These are phyloP conservation scores for Albifimbria verrucaria DNA, from an alignment of 2,329 filamentous ascomycete species.

Conservation along the genomic window DNA sequence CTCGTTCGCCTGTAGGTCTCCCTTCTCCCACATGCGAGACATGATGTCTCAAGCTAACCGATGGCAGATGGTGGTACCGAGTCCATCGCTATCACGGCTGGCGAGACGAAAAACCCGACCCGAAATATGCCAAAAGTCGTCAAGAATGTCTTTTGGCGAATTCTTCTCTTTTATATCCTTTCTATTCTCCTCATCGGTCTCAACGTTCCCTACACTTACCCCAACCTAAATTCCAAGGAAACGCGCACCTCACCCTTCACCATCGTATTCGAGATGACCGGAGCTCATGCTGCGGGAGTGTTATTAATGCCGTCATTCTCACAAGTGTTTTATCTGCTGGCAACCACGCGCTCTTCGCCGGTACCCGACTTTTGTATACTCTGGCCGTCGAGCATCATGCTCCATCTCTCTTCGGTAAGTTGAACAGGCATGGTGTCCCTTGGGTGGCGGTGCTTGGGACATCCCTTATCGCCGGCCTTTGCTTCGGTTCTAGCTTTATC, in stretches of 20 bases:
- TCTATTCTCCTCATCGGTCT: slow-evolving; percentile 73
- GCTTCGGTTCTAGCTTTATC: slow-evolving; percentile 64
- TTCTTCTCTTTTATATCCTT: slow-evolving; percentile 75
- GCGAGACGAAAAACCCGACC: slow-evolving; percentile 61
- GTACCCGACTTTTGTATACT: slow-evolving; percentile 31
- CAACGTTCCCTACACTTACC: slow-evolving; percentile 62
- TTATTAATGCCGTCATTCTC: slow-evolving; percentile 58
- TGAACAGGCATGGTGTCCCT: slow-evolving; percentile 32
- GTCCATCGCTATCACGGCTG: slow-evolving; percentile 63
- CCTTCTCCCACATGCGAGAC: not conserved
- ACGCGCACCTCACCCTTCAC: slow-evolving; percentile 41
- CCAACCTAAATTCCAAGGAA: slow-evolving; percentile 26
- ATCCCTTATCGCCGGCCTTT: slow-evolving; percentile 51
- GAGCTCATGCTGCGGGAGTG: slow-evolving; percentile 47
- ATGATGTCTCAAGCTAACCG: not conserved
- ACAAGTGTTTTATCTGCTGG: slow-evolving; percentile 34
- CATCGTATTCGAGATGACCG: slow-evolving; percentile 57
- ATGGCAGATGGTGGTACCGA: slow-evolving; percentile 49
- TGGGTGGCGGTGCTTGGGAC: slow-evolving; percentile 46
- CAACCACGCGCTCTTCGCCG: slow-evolving; percentile 34
- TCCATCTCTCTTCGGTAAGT: slow-evolving; percentile 46
- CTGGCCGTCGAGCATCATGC: slow-evolving; percentile 46
- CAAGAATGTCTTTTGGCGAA: slow-evolving; percentile 73
- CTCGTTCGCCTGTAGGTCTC: slow-evolving; percentile 52
- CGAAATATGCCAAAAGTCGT: slow-evolving; percentile 60